Evolutionary conservation across 176 grass and related monocot genomes (phyloP).

Genomic region (Tillandsia leiboldiana): DNA sequence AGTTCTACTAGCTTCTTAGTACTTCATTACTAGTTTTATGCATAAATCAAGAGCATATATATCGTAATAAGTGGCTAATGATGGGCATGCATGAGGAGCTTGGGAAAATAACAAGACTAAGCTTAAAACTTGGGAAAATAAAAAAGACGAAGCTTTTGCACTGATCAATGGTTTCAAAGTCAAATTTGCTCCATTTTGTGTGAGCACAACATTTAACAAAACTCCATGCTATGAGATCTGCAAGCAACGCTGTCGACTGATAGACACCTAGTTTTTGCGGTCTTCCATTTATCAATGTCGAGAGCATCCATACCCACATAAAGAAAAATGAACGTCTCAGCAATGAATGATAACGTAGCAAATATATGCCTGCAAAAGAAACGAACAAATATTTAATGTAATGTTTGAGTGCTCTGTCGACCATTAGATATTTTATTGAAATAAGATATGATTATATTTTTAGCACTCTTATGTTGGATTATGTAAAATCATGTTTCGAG

Average conservation of each 20-base stretch:
- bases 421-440: no score
- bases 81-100: no score
- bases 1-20: background rate
- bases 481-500: no score
- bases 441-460: no score
- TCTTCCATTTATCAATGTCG: slow-evolving; percentile 86
- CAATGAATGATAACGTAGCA: slow-evolving; percentile 64
- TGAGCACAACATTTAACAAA: background rate
- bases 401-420: background rate
- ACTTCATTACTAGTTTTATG: no score
- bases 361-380: slow-evolving; percentile 65
- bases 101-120: no score
- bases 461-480: no score
- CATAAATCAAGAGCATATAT: no score
- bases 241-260: background rate
- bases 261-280: slow-evolving; percentile 40
- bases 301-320: slow-evolving; percentile 96
- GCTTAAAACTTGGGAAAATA: background rate
- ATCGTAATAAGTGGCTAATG: no score
- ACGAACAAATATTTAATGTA: background rate
- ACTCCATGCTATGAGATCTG: background rate
- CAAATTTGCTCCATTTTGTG: no score
- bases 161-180: no score
- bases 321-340: slow-evolving; percentile 84
- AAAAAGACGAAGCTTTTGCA: background rate